Base-by-base conservation (phyloP, 352 stramenopile species). In the Thalassiosira livingstoniorum region DNA sequence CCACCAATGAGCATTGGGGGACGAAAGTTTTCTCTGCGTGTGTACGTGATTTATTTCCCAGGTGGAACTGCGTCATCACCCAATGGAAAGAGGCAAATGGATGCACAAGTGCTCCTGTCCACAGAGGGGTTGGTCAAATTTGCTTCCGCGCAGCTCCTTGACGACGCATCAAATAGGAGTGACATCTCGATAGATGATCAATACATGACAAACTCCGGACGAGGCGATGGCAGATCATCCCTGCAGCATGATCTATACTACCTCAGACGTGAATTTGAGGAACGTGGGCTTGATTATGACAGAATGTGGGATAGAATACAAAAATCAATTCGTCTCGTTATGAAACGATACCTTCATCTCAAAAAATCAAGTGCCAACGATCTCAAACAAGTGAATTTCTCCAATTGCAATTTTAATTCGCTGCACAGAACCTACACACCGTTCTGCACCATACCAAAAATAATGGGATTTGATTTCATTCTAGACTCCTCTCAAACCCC, bases 121-220 rank as follows among this genome's bases (percentile, higher is more conserved):
- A 64, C 23, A n/a, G 34, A 87, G 13, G 87, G 89, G 29, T 80
- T 92, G 42, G 85, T 91, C 7, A 93, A 93, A 77, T 71, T 92
- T 43, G 87, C 89, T 31, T 76, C 78, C 43, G 47, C 34, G 21
- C 32, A 57, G 7, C 80, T 72, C 61, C 25, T 23, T 67, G 21
- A 66, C 54, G 27, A 45, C 31, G 29, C 25, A 25, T 65, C 43
- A 21, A 78, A 54, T 25, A n/a, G 66, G 3, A 72, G 63, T 43
- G 23, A 60, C 35, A 51, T 71, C 34, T 54, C 23, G 57, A 64
- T 70, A 35, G 61, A 74, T 45, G 29, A 74, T 64, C 67, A 86
- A 54, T 86, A 89, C 71, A 93, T 92, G 87, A 93, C 87, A 21
- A 93, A 93, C 65, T 93, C 89, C 54, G 89, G 87, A 53, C 73